Base-by-base conservation (phyloP, 768 basidiomycete genomes). In the Podaxis mareebaensis region DNA sequence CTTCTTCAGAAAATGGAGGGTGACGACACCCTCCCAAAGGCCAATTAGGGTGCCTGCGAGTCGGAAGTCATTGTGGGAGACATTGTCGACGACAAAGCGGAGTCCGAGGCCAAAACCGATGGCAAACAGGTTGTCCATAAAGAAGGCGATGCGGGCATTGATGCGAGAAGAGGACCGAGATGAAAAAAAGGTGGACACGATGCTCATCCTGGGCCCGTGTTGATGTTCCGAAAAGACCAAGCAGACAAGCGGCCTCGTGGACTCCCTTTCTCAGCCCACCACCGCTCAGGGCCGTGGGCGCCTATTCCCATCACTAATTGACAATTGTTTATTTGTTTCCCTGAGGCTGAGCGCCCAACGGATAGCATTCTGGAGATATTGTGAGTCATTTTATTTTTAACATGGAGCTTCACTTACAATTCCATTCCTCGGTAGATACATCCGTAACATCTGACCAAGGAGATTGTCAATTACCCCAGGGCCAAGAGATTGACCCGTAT, bases 11-110 rank as follows among this genome's bases (percentile, higher is more conserved):
- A 90, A 91, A 67, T 92, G 91, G 44, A 85, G 83, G 60, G 91
- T 78, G 40, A 91, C 85, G 26, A 89, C 82, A 53, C 91, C 90
- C 74, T 92, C 91, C 89, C 90, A 92, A 20, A 92, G 77, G 7
- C 91, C 91, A 58, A 93, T 78, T 61, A 92, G 80, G 13, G 87
- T 85, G 17, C 87, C 85, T n/a, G 80, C 83, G 60, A 84, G 71
- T 62, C 79, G 82, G 71, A 80, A 73, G 71, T 83, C 81, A 63
- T 83, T 74, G 64, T 79, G 74, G 62, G 78, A 79, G 57, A 83
- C 81, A 28, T 76, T 58, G 73, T 85, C 84, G 64, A 92, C 76
- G 62, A 90, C 77, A 61, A 86, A 74, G 59, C 90, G 90, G 56
- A 92, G 74, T 33, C 76, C 81, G 63, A 92, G 84, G 44, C 91